These are phyloP conservation scores for Paramecium biaurelia DNA, from an alignment of 73 alveolate genomes.

Conservation along the genomic window DNA sequence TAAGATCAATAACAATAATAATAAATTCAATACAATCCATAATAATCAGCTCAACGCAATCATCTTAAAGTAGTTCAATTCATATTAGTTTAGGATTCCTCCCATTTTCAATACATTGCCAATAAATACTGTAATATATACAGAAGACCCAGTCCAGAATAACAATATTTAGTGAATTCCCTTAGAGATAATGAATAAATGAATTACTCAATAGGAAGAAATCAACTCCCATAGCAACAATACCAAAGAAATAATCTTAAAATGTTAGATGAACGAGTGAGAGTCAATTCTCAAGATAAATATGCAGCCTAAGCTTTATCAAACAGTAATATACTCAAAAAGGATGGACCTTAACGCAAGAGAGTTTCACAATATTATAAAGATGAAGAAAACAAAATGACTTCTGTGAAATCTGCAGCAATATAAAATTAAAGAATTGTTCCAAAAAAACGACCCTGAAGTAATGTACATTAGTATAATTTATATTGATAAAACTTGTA, in stretches of 20 bases:
- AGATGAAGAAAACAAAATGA: neutral
- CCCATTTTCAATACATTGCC: neutral
- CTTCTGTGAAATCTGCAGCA: neutral
- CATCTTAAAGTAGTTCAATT: neutral
- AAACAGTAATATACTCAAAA: neutral
- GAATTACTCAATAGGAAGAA: neutral
- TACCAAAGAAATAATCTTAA: neutral
- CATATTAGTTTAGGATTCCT: neutral
- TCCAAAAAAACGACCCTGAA: neutral
- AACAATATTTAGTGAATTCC: neutral
- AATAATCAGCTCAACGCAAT: neutral
- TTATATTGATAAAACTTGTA: neutral
- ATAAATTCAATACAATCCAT: neutral
- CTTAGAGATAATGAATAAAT: neutral
- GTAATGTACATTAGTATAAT: neutral
- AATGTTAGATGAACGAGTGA: neutral
- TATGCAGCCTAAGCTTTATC: neutral
- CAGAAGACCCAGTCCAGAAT: conserved; percentile 15
- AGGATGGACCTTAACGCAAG: neutral
- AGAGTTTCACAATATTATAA: neutral
- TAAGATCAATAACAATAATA: neutral
- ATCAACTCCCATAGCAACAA: neutral
- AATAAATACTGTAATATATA: neutral
- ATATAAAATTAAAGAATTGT: neutral
- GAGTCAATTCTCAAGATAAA: conserved; percentile 11